These are phyloP conservation scores for Ceratobasidium sp. DNA, from an alignment of 1,284 basidiomycete genomes.

Conservation along the genomic window DNA sequence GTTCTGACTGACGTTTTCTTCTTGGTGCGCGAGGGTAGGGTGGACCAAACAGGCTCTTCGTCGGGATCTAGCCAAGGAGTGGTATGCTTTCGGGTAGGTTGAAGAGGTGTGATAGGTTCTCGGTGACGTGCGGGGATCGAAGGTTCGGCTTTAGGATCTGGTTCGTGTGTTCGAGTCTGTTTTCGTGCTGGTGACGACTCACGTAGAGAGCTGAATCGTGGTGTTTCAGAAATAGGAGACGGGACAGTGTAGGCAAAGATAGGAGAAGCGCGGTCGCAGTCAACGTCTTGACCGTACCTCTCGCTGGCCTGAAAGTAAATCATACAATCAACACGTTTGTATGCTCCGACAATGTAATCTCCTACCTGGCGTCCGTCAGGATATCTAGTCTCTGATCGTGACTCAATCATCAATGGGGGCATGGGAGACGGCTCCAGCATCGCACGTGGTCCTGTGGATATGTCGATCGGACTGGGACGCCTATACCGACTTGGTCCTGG, in stretches of 20 bases:
- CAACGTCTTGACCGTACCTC: neutral
- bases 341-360: neutral
- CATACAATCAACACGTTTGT: neutral
- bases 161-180: neutral
- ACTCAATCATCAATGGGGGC: neutral
- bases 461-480: too few species aligned
- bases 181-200: neutral
- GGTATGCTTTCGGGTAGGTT: neutral
- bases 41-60: conserved; percentile 40
- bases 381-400: neutral
- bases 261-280: neutral
- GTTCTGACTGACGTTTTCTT: neutral
- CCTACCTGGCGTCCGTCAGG: neutral
- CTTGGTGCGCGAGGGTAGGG: conserved; percentile 13
- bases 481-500: too few species aligned
- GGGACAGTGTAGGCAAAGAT: neutral
- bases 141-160: neutral
- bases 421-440: conserved; percentile 8
- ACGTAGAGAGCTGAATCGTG: neutral
- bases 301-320: neutral
- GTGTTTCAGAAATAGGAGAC: neutral
- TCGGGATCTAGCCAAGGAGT: conserved; percentile 4
- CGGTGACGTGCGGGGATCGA: neutral
- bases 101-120: conserved; percentile 16
- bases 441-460: neutral